These are phyloP conservation scores for Phlyctochytrium arcticum DNA, from an alignment of 192 early-diverging fungal species.

Conservation along the genomic window DNA sequence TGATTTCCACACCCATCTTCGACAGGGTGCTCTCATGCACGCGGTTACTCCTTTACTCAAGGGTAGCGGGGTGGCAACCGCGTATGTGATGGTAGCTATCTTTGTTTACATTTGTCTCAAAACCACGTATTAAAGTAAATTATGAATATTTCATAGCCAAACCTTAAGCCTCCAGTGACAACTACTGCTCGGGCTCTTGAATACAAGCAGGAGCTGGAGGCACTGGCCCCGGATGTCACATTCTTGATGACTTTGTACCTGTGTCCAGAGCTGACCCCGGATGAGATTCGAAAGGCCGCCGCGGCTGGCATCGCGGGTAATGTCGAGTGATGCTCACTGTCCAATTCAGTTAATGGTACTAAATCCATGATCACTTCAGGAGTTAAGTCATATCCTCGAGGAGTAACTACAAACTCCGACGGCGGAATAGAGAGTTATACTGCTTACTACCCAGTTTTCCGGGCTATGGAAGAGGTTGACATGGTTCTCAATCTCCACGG, in stretches of 20 bases:
- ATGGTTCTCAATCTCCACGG: constrained; percentile 96
- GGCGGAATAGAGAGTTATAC: constrained; percentile 88
- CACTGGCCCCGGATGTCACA: constrained; percentile 77
- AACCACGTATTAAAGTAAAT: background rate
- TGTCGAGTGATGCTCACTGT: background rate
- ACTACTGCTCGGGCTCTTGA: constrained; percentile 80
- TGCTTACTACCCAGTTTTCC: constrained; percentile 87
- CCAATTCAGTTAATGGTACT: background rate
- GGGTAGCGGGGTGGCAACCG: constrained; percentile 77
- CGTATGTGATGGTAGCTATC: constrained; percentile 81
- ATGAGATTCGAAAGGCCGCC: constrained; percentile 82
- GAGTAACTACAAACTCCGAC: constrained; percentile 97
- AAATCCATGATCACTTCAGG: constrained; percentile 37
- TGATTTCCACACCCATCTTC: constrained; percentile 93
- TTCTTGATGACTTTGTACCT: constrained; percentile 95
- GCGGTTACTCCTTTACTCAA: constrained; percentile 79
- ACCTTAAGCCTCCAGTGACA: constrained; percentile 86
- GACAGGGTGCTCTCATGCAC: constrained; percentile 80
- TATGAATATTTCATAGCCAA: constrained; percentile 61
- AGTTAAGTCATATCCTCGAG: constrained; percentile 91
- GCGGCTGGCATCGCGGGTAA: constrained; percentile 74
- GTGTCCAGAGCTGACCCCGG: constrained; percentile 78
- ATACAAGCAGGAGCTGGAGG: constrained; percentile 76
- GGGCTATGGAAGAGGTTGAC: constrained; percentile 89
- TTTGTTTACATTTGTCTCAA: background rate